phyloP scores from a whole-genome alignment of 2,329 filamentous ascomycete species.

The Beauveria sp. region DNA sequence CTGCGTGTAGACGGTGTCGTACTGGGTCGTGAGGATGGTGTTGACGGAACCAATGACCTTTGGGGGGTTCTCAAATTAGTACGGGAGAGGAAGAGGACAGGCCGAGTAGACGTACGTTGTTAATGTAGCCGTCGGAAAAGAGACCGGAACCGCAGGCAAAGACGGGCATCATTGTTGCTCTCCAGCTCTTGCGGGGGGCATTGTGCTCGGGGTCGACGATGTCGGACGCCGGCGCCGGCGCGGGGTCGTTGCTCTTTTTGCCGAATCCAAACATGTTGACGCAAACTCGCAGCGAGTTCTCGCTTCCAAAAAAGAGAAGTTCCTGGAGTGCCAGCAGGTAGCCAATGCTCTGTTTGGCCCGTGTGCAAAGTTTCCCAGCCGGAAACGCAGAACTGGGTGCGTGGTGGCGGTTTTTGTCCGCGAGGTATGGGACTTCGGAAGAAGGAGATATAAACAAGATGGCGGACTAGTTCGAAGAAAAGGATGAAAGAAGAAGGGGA shows the following conservation, averaged over 20 bases:
- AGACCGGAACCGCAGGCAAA: conserved; percentile 85
- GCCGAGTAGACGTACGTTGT: conserved; percentile 51
- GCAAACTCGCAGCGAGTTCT: too few relatives aligned
- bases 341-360: too few relatives aligned
- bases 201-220: background rate
- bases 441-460: background rate
- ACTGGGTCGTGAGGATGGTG: conserved; percentile 64
- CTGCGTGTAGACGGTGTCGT: conserved; percentile 57
- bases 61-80: background rate
- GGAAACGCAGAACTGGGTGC: too few relatives aligned
- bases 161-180: conserved; percentile 46
- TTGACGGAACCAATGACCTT: conserved; percentile 83
- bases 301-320: too few relatives aligned
- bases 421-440: background rate
- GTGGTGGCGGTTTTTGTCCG: too few relatives aligned
- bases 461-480: background rate
- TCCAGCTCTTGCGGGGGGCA: conserved; percentile 3
- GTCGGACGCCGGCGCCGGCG: background rate
- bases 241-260: background rate
- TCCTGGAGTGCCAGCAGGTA: too few relatives aligned
- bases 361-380: too few relatives aligned
- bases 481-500: background rate
- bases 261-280: conserved; percentile 5
- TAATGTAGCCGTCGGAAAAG: conserved; percentile 88
- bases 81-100: background rate